phyloP scores from a whole-genome alignment of 257 asterid genomes.

The Cinchona pubescens region DNA sequence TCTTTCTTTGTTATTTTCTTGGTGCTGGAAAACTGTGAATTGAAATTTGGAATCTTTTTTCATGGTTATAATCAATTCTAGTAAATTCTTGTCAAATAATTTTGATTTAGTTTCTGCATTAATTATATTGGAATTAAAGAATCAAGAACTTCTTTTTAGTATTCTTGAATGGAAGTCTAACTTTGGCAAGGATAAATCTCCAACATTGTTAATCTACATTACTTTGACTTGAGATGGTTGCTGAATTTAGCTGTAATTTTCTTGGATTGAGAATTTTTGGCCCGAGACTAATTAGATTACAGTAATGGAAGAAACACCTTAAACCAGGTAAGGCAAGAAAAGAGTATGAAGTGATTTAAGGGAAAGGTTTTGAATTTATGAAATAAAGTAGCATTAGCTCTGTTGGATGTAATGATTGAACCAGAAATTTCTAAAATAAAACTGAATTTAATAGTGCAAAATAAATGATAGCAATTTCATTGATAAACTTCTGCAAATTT shows the following conservation, averaged over 20 bases:
- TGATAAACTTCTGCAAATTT: too few species aligned
- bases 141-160: background rate
- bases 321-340: background rate
- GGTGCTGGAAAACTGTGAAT: background rate
- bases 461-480: too few species aligned
- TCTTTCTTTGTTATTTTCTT: background rate
- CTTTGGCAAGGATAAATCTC: background rate
- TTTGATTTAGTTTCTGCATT: background rate
- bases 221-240: background rate
- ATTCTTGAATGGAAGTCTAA: background rate
- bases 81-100: too few species aligned
- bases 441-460: too few species aligned
- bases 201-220: background rate
- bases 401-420: too few species aligned
- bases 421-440: too few species aligned
- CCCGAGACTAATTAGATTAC: background rate
- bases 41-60: background rate
- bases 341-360: background rate
- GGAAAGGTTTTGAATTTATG: background rate
- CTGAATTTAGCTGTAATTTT: background rate
- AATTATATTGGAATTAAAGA: background rate
- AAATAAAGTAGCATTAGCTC: background rate
- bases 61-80: background rate
- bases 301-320: background rate
- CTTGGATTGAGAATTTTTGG: background rate